phyloP scores from a whole-genome alignment of 345 rosid genomes.

The Euphorbia lathyris region DNA sequence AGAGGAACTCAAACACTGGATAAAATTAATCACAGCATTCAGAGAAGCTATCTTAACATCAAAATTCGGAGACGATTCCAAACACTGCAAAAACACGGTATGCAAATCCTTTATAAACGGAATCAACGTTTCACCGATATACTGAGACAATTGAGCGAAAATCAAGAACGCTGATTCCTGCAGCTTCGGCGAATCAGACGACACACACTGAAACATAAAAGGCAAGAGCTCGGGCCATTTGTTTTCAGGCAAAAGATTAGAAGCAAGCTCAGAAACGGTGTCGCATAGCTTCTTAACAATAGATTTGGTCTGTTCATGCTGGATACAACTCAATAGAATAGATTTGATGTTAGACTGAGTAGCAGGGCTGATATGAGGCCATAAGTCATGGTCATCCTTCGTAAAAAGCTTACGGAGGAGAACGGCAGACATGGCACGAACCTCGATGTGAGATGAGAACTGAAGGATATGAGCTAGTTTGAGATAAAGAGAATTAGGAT shows the following conservation, averaged over 20 bases:
- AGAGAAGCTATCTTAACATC: constrained; percentile 95
- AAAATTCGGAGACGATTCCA: constrained; percentile 49
- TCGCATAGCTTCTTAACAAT: constrained; percentile 88
- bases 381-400: constrained; percentile 81
- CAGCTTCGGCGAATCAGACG: constrained; percentile 67
- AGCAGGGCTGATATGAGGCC: constrained; percentile 68
- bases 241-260: constrained; percentile 72
- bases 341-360: constrained; percentile 89
- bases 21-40: constrained; percentile 88
- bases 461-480: constrained; percentile 85
- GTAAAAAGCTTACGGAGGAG: constrained; percentile 93
- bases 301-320: constrained; percentile 72
- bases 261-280: constrained; percentile 92
- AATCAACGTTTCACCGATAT: constrained; percentile 74
- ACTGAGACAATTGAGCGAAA: constrained; percentile 87
- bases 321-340: constrained; percentile 63
- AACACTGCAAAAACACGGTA: constrained; percentile 70
- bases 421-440: constrained; percentile 90
- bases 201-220: constrained; percentile 89
- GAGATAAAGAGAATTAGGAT: constrained; percentile 80
- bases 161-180: constrained; percentile 93
- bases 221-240: constrained; percentile 98
- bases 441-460: constrained; percentile 65
- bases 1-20: constrained; percentile 70
- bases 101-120: constrained; percentile 85